These are phyloP conservation scores for Spergularia bocconei DNA, from an alignment of 148 eudicot species.

Conservation along the genomic window DNA sequence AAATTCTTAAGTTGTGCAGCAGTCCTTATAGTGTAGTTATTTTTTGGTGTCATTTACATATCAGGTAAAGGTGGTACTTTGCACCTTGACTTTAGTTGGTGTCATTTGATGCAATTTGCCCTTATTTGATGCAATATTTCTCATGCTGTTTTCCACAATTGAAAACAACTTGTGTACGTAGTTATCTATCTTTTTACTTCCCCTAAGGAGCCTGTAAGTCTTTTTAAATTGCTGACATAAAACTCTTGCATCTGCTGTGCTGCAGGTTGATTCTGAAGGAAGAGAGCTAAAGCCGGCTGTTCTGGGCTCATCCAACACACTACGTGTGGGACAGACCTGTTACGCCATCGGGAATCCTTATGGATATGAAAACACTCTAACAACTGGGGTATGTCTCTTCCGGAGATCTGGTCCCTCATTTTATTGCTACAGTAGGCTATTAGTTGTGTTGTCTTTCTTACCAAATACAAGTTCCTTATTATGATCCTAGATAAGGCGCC, in stretches of 20 bases:
- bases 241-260: neutral
- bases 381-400: constrained; percentile 72
- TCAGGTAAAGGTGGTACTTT: neutral
- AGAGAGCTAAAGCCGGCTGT: constrained; percentile 61
- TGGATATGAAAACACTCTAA: constrained; percentile 87
- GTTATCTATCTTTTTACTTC: too few species aligned
- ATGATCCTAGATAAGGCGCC: too few species aligned
- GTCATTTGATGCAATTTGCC: neutral
- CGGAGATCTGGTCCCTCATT: neutral
- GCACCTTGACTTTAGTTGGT: neutral
- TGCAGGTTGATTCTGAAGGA: constrained; percentile 71
- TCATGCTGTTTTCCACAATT: neutral
- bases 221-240: neutral
- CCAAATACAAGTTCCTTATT: neutral
- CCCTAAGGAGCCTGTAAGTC: neutral
- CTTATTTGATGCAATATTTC: neutral
- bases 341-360: constrained; percentile 96
- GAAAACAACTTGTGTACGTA: neutral
- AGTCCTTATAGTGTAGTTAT: too few species aligned
- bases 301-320: constrained; percentile 57
- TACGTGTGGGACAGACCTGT: constrained; percentile 89
- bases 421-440: neutral
- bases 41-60: too few species aligned
- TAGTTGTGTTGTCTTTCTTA: neutral
- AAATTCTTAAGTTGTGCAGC: too few species aligned